Evolutionary conservation across 2,329 filamentous ascomycete species (phyloP).

Genomic region (Fusarium xyrophilum): DNA sequence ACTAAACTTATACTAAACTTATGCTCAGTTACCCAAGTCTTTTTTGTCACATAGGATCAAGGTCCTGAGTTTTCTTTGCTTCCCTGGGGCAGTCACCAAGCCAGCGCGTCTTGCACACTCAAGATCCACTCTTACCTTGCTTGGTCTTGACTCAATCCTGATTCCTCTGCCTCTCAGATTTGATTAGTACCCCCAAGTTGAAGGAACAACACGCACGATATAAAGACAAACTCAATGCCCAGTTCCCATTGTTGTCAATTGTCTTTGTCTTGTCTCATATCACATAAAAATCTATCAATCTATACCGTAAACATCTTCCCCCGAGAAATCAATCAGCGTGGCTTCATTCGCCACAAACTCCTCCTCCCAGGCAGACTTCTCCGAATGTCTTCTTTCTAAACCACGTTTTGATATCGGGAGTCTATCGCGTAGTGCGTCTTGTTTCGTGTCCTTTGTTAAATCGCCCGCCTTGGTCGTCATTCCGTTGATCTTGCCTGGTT

Average conservation of each 20-base stretch:
- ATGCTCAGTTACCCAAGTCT: no score
- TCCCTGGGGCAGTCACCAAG: not conserved
- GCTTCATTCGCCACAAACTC: slow-evolving; percentile 32
- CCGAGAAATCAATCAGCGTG: slow-evolving; percentile 32
- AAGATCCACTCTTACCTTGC: not conserved
- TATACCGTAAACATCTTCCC: slow-evolving; percentile 20
- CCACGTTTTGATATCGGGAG: slow-evolving; percentile 26
- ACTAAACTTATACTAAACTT: no score
- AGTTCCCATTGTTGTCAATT: slow-evolving; percentile 5
- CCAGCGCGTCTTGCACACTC: no score
- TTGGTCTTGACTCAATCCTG: not conserved
- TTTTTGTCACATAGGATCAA: no score
- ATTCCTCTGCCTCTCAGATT: not conserved
- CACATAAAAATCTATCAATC: slow-evolving; percentile 19
- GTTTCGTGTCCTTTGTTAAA: not conserved
- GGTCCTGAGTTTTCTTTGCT: no score
- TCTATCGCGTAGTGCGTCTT: slow-evolving; percentile 4
- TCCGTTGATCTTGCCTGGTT: not conserved
- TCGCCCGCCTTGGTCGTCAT: not conserved
- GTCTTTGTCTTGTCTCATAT: slow-evolving; percentile 16
- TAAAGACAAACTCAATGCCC: not conserved
- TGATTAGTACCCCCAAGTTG: not conserved
- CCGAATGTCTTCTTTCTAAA: slow-evolving; percentile 12
- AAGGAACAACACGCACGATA: not conserved
- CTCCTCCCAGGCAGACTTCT: slow-evolving; percentile 23